Base-by-base conservation (phyloP, 768 basidiomycete species). In the Lentinula detonsa region DNA sequence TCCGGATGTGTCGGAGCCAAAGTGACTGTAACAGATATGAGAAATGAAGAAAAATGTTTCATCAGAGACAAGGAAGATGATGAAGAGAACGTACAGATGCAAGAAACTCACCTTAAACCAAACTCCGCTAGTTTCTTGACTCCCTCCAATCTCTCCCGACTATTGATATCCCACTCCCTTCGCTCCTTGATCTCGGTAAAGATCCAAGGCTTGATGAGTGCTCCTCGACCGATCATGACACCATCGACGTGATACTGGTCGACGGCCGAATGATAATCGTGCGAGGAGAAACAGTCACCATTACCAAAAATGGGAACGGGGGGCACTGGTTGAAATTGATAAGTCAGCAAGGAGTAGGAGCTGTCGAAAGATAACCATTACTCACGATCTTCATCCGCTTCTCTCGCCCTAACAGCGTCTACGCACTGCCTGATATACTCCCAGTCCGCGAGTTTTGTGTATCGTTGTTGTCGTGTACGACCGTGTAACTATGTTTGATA, bases 261-360 rank as follows among this genome's bases (percentile, higher is more conserved):
- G 34, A 95, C 81, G 49, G 84, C 84, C 15, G 82, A 73, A 84
- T 90, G 91, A 71, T 95, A 95, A 61, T 84, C 88, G 61, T 89
- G 78, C 5, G 91, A 85, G 2, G 94, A 95, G 76, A 91, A 99
- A 65, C 90, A 91, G 70, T 99, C 97, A 0, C 97, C 97, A 31
- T 94, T 94, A 7, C 97, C 97, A 64, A 98, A 96, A 49, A 99
- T 95, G 0, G 95, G 95, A n/a, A 98, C 80, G 0, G 90, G 83
- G 0, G 87, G 80, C 13, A 95, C 90, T 91, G 64, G 15, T 28
- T 16, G 48, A 52, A 5, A 9, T 55, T 57, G 33, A 9, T 50
- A 57, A 21, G 61, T 42, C 13, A 56, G 57, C n/a, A 31, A 57
- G 4, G 34, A n/a, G 31, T 42, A 42, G 28, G 28, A 28, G 54